Evolutionary conservation across 306 rosid species (phyloP).

Genomic region (Fragaria iinumae): DNA sequence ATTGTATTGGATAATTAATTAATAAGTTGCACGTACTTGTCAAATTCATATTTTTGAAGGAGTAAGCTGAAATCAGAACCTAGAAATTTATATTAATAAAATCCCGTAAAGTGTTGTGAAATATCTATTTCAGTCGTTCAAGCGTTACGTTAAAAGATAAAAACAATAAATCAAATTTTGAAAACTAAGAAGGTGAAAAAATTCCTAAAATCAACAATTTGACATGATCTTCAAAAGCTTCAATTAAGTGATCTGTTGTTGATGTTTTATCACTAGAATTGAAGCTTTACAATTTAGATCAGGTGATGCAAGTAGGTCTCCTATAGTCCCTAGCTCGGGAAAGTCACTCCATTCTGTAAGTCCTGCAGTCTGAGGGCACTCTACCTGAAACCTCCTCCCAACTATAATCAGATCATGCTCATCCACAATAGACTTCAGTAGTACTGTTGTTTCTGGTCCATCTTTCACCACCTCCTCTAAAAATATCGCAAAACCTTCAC

Average conservation of each 20-base stretch:
- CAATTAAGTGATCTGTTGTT: slow-evolving; percentile 19
- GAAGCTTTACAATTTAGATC: slow-evolving; percentile 43
- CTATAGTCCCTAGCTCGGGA: slow-evolving; percentile 58
- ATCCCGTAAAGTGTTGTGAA: no score
- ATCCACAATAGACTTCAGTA: slow-evolving; percentile 22
- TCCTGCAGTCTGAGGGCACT: slow-evolving; percentile 41
- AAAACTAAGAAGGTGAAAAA: no score
- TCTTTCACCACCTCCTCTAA: slow-evolving; percentile 20
- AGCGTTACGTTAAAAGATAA: no score
- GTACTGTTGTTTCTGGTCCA: slow-evolving; percentile 17
- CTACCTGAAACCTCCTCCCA: slow-evolving; percentile 42
- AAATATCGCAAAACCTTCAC: not conserved
- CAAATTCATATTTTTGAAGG: no score
- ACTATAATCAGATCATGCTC: slow-evolving; percentile 52
- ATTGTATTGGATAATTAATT: no score
- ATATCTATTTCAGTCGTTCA: no score
- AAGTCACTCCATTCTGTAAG: slow-evolving; percentile 62
- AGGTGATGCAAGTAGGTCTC: slow-evolving; percentile 64
- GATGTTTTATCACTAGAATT: slow-evolving; percentile 60
- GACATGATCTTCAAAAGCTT: not conserved
- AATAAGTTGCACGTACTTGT: no score
- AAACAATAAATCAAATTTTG: no score
- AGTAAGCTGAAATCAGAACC: no score
- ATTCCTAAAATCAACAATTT: no score
- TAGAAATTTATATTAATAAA: no score